Percentiles rank a stretch among this genome's conserved stretches.
phyloP scores from a whole-genome alignment of 2,329 filamentous ascomycete species.

The Aureobasidium sp. region DNA sequence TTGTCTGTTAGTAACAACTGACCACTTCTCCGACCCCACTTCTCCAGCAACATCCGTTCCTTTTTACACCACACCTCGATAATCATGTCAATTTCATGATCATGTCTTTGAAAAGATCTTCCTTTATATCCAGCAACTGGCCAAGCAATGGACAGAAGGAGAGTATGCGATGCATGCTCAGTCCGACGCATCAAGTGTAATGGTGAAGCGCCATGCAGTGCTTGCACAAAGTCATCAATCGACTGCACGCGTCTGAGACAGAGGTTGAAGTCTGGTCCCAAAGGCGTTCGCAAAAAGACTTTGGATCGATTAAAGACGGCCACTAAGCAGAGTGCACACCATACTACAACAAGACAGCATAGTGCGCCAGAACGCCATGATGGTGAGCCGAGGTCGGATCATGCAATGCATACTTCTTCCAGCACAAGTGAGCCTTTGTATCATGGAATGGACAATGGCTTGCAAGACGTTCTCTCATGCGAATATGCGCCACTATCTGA shows the following conservation, averaged over 20 bases:
- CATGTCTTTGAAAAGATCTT: too few relatives aligned
- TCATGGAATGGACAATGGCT: neutral
- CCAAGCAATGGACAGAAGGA: neutral
- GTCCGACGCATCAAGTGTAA: slow-evolving; percentile 20
- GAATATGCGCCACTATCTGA: neutral
- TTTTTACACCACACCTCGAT: too few relatives aligned
- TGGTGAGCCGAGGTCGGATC: neutral
- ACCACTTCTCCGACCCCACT: too few relatives aligned
- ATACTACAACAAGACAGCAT: neutral
- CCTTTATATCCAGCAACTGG: too few relatives aligned
- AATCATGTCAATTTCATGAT: too few relatives aligned
- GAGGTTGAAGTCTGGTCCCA: slow-evolving; percentile 17
- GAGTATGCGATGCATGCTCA: slow-evolving; percentile 20
- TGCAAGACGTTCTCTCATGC: neutral
- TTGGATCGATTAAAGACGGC: slow-evolving; percentile 5
- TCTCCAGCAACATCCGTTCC: too few relatives aligned
- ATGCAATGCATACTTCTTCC: neutral
- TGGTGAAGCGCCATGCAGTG: slow-evolving; percentile 17
- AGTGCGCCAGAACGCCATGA: neutral
- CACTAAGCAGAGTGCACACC: neutral
- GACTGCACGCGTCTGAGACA: slow-evolving; percentile 17
- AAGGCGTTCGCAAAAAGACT: slow-evolving; percentile 17
- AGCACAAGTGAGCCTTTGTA: neutral
- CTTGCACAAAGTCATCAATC: slow-evolving; percentile 13
- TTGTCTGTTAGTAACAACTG: too few relatives aligned